These are phyloP conservation scores for Aspergillus pseudonomiae DNA, from an alignment of 2,329 filamentous ascomycete genomes.

Conservation along the genomic window DNA sequence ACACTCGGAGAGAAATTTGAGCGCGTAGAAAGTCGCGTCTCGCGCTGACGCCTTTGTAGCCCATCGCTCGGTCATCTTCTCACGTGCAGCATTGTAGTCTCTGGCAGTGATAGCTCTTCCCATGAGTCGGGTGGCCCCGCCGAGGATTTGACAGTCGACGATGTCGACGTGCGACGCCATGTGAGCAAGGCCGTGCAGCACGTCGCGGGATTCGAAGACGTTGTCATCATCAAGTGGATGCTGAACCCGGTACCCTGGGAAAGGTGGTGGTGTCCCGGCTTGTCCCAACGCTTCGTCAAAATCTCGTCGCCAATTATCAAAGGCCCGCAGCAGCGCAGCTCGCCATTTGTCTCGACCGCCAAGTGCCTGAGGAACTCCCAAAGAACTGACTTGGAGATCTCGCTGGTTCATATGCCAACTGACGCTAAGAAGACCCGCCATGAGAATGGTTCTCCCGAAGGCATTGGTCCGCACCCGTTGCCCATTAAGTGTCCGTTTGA, in stretches of 20 bases:
- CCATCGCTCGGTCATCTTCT: conserved; percentile 87
- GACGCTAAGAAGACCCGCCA: conserved; percentile 90
- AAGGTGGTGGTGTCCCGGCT: conserved; percentile 30
- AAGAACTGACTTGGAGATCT: conserved; percentile 86
- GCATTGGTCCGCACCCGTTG: conserved; percentile 86
- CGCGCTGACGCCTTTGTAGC: conserved; percentile 84
- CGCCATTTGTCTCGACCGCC: conserved; percentile 93
- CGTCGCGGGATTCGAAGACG: conserved; percentile 84
- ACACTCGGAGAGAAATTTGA: conserved; percentile 79
- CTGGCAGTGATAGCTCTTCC: conserved; percentile 81
- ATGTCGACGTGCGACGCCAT: conserved; percentile 98
- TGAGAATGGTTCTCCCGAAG: conserved; percentile 89
- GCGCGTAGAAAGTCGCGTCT: conserved; percentile 88
- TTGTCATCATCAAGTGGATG: conserved; percentile 61
- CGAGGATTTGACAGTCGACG: conserved; percentile 96
- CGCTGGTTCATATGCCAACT: conserved; percentile 98
- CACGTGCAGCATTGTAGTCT: conserved; percentile 77
- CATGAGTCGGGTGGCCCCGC: conserved; percentile 79
- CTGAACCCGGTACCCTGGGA: conserved; percentile 27
- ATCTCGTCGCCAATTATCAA: conserved; percentile 90
- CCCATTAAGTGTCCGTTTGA: conserved; percentile 86
- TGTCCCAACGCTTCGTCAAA: conserved; percentile 81
- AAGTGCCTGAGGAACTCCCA: conserved; percentile 77
- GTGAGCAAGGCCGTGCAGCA: conserved; percentile 89
- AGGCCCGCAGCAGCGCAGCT: conserved; percentile 78